Evolutionary conservation across 306 rosid species (phyloP), one percentile per base, ranked within the genome.

Genomic region (Acacia crassicarpa): DNA sequence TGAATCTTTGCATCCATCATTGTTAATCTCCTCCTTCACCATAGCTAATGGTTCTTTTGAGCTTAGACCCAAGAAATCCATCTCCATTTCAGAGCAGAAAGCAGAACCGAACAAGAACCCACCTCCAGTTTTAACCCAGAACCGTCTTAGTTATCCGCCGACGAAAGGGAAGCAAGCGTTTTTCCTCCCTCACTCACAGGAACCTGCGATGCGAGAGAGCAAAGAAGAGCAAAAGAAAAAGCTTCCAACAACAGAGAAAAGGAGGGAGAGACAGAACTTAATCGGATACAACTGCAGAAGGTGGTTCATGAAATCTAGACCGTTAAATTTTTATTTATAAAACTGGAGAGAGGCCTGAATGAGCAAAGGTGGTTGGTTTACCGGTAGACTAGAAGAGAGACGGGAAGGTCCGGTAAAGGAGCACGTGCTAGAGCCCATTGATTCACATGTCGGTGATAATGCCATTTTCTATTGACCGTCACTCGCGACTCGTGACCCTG

Each of bases 21-120:
- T 84, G 41, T 33, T 80, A 46, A 87, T 72, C 85, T 92, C 97
- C 46, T 94, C 91, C 87, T 91, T 94, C 85, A 91, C 90, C 78
- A 70, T 49, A 82, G 82, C 59, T 38, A 84, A 78, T 15, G 91
- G 66, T 81, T 91, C 90, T 69, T 88, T 91, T 0, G 81, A 90
- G 90, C 72, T 78, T 77, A 94, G 78, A 67, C 98, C 97, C 97
- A 92, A 75, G 87, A 94, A 94, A 90, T 92, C 97, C 83, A 93
- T 90, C 90, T 91, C 98, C 98, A 90, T 94, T 84, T 85, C 62
- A 78, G 89, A 63, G 84, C 75, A 58, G 32, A 78, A 68, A 56
- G 19, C 59, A 61, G 74, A 69, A 82, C 25, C 38, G 70, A 80
- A 49, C 73, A 16, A 44, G 67, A 83, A 54, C 33, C 73, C 58